These are phyloP conservation scores for Teunomyces pallodes DNA, from an alignment of 805 yeast genomes.

Conservation along the genomic window DNA sequence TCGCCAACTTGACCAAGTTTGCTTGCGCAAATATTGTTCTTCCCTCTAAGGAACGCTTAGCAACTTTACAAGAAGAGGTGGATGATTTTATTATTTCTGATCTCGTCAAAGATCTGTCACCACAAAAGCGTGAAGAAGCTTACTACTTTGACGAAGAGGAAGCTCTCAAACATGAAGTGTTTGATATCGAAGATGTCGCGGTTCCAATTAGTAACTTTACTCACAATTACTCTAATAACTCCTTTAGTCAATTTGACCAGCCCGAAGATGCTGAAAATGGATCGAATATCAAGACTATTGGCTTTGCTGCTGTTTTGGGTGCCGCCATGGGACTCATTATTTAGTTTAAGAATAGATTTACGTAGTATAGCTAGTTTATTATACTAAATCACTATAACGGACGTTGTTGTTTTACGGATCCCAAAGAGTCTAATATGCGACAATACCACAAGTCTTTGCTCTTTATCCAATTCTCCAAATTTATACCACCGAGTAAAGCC, in stretches of 20 bases:
- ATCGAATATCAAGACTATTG: conserved; percentile 6
- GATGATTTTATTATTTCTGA: not conserved
- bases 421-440: conserved; percentile 48
- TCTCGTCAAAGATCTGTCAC: not conserved
- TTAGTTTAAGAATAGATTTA: not conserved
- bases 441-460: conserved; percentile 27
- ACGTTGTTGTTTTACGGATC: conserved; percentile 28
- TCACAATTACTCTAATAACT: conserved; percentile 7
- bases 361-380: not conserved
- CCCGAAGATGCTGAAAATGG: conserved; percentile 12
- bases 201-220: not conserved
- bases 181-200: not conserved
- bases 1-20: conserved; percentile 51
- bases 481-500: conserved; percentile 17
- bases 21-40: conserved; percentile 61
- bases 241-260: conserved; percentile 7
- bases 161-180: conserved; percentile 7
- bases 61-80: conserved; percentile 6
- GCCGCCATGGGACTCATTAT: conserved; percentile 10
- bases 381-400: conserved; percentile 15
- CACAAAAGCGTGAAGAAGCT: conserved; percentile 2
- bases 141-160: conserved; percentile 11
- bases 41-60: conserved; percentile 12
- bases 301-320: conserved; percentile 10
- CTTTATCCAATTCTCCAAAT: conserved; percentile 20